Conservation (phyloP, 2,329 filamentous ascomycete species). For the Fonsecaea multimorphosa region DNA sequence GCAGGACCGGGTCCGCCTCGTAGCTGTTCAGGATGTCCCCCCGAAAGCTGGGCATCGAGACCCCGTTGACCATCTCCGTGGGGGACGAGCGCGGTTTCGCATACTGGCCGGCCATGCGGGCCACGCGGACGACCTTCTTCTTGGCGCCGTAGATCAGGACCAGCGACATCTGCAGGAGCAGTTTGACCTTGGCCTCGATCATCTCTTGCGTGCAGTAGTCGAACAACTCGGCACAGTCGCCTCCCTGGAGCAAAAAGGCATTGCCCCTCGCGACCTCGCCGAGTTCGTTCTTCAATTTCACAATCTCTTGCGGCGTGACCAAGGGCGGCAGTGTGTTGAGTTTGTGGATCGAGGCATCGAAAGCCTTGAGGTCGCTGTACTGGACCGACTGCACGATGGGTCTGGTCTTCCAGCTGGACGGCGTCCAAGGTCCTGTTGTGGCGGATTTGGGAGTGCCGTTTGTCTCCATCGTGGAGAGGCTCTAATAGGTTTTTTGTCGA, state of each 20-base stretch:
- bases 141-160: constrained; percentile 86
- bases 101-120: constrained; percentile 95
- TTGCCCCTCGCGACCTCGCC: constrained; percentile 87
- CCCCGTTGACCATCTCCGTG: constrained; percentile 79
- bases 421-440: constrained; percentile 29
- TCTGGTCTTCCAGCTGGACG: constrained; percentile 51
- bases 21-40: constrained; percentile 96
- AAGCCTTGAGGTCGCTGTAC: constrained; percentile 51
- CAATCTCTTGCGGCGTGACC: constrained; percentile 65
- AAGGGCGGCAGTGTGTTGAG: constrained; percentile 54
- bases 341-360: constrained; percentile 50
- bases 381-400: constrained; percentile 55
- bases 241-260: constrained; percentile 92
- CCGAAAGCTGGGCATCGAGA: constrained; percentile 84
- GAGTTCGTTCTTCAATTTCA: constrained; percentile 76
- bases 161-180: constrained; percentile 94
- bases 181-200: constrained; percentile 96
- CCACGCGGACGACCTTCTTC: constrained; percentile 88
- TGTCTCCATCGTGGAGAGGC: constrained; percentile 43
- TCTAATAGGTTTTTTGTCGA: not conserved
- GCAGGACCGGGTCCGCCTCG: constrained; percentile 66
- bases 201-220: constrained; percentile 89
- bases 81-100: constrained; percentile 93
- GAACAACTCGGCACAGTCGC: constrained; percentile 94
- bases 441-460: constrained; percentile 6